Base-by-base conservation (phyloP, 2,329 filamentous ascomycete genomes). In the Fusarium burgessii region DNA sequence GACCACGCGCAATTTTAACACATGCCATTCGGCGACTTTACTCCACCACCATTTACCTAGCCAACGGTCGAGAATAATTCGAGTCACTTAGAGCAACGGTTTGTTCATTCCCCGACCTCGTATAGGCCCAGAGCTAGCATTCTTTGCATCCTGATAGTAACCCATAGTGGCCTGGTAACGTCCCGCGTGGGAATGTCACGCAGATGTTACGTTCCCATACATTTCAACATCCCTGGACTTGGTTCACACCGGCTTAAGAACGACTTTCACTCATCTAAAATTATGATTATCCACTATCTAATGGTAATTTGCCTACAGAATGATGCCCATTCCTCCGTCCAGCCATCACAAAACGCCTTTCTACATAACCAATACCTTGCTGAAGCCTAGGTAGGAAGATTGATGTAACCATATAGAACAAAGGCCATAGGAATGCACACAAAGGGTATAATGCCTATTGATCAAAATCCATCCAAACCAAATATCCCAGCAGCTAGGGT, bases 371-470 rank as follows among this genome's bases (percentile, higher is more conserved):
- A 15, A 11, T 42, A 46, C 51, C 18, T 60, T 61, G 63, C 50
- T 61, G 35, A 70, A 62, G 45, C 45, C 40, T 27, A 51, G 20
- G 13, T 35, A 36, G 36, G 45, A 46, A 59, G 38, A 36, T 36
- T 47, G 52, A 62, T 47, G 51, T 41, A 66, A 51, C 59, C 56
- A 50, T 63, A 45, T 40, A 57, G 60, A 49, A 58, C 36, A 61
- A 62, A 64, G 63, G 61, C 51, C 62, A 65, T 72, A 63, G 61
- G 58, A 67, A 73, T 76, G 71, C 74, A 75, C 75, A 77, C 51
- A 67, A 66, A 76, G 75, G 75, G 75, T 77, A 77, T 77, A 77
- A 77, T 77, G 75, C 75, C 75, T 77, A 75, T 77, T 77, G 74
- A 71, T 73, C 57, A 73, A 70, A 60, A 65, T 73, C 65, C 61